phyloP scores from a whole-genome alignment of 2,329 filamentous ascomycete genomes.

The Aspergillus alliaceus region DNA sequence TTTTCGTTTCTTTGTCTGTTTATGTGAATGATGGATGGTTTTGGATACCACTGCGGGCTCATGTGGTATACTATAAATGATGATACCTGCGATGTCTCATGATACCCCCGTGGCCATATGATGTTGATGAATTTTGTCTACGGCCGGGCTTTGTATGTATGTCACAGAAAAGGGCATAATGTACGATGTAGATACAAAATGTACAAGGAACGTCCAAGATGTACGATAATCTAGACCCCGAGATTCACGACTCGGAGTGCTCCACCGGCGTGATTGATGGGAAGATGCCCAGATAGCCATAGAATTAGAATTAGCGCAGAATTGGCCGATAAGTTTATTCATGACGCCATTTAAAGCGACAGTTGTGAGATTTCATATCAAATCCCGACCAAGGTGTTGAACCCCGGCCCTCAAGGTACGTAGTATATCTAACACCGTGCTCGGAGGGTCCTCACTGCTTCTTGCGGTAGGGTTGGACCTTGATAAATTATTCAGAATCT shows the following conservation, averaged over 20 bases:
- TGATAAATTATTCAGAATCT: background rate
- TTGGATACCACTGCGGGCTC: constrained; percentile 32
- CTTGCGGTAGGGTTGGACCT: background rate
- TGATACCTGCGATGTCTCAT: constrained; percentile 12
- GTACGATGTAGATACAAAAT: background rate
- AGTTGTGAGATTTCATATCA: background rate
- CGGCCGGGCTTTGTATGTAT: background rate
- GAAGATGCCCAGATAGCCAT: background rate
- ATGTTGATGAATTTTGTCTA: background rate
- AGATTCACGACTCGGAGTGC: background rate
- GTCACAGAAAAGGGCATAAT: background rate
- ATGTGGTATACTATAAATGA: constrained; percentile 29
- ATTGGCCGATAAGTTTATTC: background rate
- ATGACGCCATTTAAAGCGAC: background rate
- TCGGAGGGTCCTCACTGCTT: background rate
- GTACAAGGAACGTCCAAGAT: background rate
- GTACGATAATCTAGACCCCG: background rate
- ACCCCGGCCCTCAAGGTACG: background rate
- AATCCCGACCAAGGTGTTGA: background rate
- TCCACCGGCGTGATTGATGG: background rate
- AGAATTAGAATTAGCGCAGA: background rate
- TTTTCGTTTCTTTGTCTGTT: background rate
- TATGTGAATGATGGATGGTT: constrained; percentile 12
- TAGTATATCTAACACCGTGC: background rate
- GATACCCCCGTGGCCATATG: constrained; percentile 7